Evolutionary conservation across 2,329 filamentous ascomycete genomes (phyloP).

Genomic region (Sclerotinia glacialis): DNA sequence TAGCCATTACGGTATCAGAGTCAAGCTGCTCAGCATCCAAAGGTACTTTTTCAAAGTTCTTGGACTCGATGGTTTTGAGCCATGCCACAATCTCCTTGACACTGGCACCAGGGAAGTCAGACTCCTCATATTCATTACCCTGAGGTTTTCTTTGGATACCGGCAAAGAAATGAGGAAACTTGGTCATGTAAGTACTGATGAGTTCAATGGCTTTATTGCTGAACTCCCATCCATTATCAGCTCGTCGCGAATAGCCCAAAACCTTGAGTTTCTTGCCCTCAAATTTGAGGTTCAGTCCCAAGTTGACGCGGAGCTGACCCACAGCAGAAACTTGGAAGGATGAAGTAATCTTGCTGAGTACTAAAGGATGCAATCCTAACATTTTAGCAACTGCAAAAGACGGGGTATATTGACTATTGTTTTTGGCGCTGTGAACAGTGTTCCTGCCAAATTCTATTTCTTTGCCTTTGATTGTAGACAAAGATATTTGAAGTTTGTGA

Average conservation of each 20-base stretch:
- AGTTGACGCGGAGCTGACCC: slow-evolving; percentile 72
- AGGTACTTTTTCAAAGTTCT: slow-evolving; percentile 91
- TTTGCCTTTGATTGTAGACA: slow-evolving; percentile 68
- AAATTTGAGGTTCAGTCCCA: slow-evolving; percentile 95
- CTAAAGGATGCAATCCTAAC: slow-evolving; percentile 77
- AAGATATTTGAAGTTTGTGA: slow-evolving; percentile 73
- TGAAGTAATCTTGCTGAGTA: slow-evolving; percentile 93
- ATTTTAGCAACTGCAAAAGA: slow-evolving; percentile 85
- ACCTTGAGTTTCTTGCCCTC: slow-evolving; percentile 95
- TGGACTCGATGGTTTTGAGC: slow-evolving; percentile 88
- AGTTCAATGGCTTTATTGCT: slow-evolving; percentile 78
- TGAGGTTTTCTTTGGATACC: slow-evolving; percentile 82
- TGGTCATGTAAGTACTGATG: slow-evolving; percentile 84
- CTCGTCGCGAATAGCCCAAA: slow-evolving; percentile 87
- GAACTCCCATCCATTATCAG: slow-evolving; percentile 89
- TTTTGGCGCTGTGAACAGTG: slow-evolving; percentile 69
- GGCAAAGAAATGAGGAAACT: slow-evolving; percentile 93
- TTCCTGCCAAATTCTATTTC: slow-evolving; percentile 79
- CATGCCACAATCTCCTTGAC: slow-evolving; percentile 93
- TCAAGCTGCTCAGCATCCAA: slow-evolving; percentile 95
- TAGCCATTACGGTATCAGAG: slow-evolving; percentile 77
- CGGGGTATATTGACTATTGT: slow-evolving; percentile 72
- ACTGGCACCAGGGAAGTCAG: slow-evolving; percentile 76
- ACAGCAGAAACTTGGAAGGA: slow-evolving; percentile 84
- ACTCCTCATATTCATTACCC: slow-evolving; percentile 78